Evolutionary conservation across 345 rosid species (phyloP), one percentile per base, ranked within the genome.

Genomic region (Pistacia integerrima): DNA sequence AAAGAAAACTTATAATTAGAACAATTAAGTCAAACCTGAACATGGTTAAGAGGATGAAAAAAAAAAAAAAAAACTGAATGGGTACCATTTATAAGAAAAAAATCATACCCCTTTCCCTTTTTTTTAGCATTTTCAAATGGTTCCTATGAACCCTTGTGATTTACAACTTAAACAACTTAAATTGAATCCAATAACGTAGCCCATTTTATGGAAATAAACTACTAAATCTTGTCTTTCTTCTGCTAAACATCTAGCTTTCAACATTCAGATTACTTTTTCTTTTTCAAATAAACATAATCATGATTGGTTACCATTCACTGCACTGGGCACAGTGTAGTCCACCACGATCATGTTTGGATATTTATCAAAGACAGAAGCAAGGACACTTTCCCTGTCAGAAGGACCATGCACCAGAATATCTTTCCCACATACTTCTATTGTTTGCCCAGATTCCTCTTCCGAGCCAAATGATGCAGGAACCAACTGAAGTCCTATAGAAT

Each of bases 281-380:
- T 20, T 22, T 60, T 11, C 18, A 11, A 55, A 13, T 36, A 17
- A 46, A 1, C 28, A 8, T 13, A 3, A 68, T 18, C 52, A 33
- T 2, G 8, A 30, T 20, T 28, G 61, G 75, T 75, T 84, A 93
- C 99, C 94, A 86, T 96, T 93, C 13, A 96, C 98, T 33, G 97
- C 89, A 81, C 89, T 76, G 6, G 97, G 99, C 64, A 92, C 83
- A 4, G 97, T 93, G 85, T 86, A 96, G 81, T 96, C 99, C 17
- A 93, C 97, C 75, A 90, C 88, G 30, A 96, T 85, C 67, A 96
- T 80, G 81, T 91, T 87, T 16, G 97, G 98, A 60, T 93, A 79
- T 65, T 92, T 83, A 75, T 82, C 70, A 75, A 77, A 88, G 70
- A 86, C 74, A 0, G 93, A 87, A 30, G 97, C 78, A 44, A 96